Conservation (phyloP, 352 stramenopile species). For the Nothophytophthora sp. region DNA sequence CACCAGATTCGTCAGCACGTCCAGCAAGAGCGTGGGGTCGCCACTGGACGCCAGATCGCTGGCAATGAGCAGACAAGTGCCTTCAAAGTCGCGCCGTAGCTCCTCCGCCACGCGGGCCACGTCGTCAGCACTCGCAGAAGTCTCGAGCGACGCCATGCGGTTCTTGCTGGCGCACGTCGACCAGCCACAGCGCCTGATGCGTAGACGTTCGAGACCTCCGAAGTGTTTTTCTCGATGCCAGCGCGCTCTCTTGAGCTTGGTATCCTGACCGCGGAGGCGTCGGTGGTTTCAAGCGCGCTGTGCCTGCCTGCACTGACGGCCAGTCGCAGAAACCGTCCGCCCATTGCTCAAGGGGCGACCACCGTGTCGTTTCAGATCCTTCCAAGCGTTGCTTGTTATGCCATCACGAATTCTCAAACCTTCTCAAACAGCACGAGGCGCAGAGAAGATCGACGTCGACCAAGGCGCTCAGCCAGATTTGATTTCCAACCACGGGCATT, state of each 20-base stretch:
- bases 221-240: constrained; percentile 5
- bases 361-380: too few relatives aligned
- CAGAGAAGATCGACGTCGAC: too few relatives aligned
- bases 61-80: constrained; percentile 37
- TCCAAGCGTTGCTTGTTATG: constrained; percentile 1
- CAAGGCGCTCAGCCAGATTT: too few relatives aligned
- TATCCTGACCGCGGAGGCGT: background rate
- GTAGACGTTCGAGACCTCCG: background rate
- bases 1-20: constrained; percentile 22
- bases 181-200: constrained; percentile 9
- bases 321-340: background rate
- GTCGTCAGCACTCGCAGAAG: too few relatives aligned
- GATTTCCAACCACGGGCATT: too few relatives aligned
- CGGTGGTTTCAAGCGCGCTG: constrained; percentile 13
- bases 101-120: constrained; percentile 18
- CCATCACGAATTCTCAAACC: too few relatives aligned
- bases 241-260: too few relatives aligned
- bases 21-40: constrained; percentile 34
- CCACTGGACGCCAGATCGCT: constrained; percentile 34
- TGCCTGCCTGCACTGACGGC: too few relatives aligned
- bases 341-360: too few relatives aligned
- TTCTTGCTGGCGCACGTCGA: too few relatives aligned
- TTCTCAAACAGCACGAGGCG: too few relatives aligned
- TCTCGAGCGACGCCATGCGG: too few relatives aligned
- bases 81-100: constrained; percentile 57